These are phyloP conservation scores for Macrolepiota fuliginosa DNA, from an alignment of 768 basidiomycete species.

Conservation along the genomic window DNA sequence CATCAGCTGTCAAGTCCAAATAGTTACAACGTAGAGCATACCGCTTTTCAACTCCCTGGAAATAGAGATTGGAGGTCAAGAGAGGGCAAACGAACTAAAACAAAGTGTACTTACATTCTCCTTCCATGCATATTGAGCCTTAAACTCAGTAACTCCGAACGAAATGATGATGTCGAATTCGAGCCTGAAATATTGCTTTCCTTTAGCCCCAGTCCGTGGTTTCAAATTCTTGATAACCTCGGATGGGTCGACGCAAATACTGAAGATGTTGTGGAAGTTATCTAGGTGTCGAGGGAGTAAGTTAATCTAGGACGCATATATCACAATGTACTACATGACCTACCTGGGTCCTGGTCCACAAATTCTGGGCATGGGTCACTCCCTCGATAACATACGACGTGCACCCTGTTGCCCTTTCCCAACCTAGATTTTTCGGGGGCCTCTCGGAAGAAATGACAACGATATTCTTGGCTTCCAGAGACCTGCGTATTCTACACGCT, in stretches of 20 bases:
- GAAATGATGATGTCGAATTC: conserved; percentile 38
- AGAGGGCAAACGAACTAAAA: neutral
- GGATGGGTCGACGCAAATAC: conserved; percentile 19
- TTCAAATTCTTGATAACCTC: conserved; percentile 5
- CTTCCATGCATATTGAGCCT: conserved; percentile 43
- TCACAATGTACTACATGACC: neutral
- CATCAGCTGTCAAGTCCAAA: neutral
- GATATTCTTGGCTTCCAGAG: conserved; percentile 22
- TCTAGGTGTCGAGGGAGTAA: neutral
- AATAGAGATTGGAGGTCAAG: neutral
- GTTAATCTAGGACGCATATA: neutral
- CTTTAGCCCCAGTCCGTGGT: neutral
- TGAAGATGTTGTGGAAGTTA: conserved; percentile 20
- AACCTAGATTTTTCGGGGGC: conserved; percentile 10
- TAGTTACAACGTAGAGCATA: neutral
- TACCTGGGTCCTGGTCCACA: conserved; percentile 21
- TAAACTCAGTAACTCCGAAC: conserved; percentile 44
- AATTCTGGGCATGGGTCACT: conserved; percentile 17
- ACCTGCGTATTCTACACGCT: conserved; percentile 19
- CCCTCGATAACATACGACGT: conserved; percentile 22
- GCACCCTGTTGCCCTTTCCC: neutral
- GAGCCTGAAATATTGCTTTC: conserved; percentile 19
- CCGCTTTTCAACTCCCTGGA: conserved; percentile 21
- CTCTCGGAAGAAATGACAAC: conserved; percentile 9
- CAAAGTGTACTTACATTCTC: conserved; percentile 28